These are phyloP conservation scores for Ceratocystis eucalypticola DNA, from an alignment of 2,329 filamentous ascomycete genomes.

Conservation along the genomic window DNA sequence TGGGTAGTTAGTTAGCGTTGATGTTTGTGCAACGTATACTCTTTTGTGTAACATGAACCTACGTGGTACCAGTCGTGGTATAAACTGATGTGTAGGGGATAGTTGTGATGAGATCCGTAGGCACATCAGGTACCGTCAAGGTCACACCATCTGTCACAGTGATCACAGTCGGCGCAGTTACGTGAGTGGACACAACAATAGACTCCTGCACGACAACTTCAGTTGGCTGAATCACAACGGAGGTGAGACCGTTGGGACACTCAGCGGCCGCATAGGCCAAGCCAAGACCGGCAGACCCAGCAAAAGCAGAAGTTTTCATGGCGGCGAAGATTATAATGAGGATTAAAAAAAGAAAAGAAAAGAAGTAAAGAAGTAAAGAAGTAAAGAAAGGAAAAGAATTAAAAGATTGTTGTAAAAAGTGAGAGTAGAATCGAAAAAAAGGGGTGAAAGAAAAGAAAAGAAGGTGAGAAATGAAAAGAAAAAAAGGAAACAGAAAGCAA, in stretches of 20 bases:
- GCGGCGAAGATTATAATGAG: not conserved
- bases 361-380: not conserved
- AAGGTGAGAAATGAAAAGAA: conserved; percentile 4
- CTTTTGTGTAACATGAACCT: not conserved
- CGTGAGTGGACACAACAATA: conserved; percentile 13
- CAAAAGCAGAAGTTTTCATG: conserved; percentile 16
- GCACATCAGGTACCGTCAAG: conserved; percentile 10
- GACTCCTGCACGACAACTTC: conserved; percentile 6
- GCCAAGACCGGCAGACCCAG: conserved; percentile 15
- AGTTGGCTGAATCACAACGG: conserved; percentile 13
- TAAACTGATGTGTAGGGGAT: conserved; percentile 11
- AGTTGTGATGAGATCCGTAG: conserved; percentile 14
- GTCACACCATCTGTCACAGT: conserved; percentile 13
- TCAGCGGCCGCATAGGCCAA: conserved; percentile 13
- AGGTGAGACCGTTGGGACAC: conserved; percentile 12
- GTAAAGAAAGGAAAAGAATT: not conserved
- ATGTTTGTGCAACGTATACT: not conserved
- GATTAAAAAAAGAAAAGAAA: not conserved
- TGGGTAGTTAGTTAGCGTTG: not conserved
- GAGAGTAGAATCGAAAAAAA: not conserved
- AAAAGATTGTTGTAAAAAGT: not conserved
- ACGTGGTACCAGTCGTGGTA: conserved; percentile 14
- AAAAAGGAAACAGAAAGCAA: conserved; percentile 10
- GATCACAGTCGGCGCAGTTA: conserved; percentile 12
- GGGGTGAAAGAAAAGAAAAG: conserved; percentile 1